These are phyloP conservation scores for Chrysanthemum lavandulifolium DNA, from an alignment of 129 eudicot genomes.

Conservation along the genomic window DNA sequence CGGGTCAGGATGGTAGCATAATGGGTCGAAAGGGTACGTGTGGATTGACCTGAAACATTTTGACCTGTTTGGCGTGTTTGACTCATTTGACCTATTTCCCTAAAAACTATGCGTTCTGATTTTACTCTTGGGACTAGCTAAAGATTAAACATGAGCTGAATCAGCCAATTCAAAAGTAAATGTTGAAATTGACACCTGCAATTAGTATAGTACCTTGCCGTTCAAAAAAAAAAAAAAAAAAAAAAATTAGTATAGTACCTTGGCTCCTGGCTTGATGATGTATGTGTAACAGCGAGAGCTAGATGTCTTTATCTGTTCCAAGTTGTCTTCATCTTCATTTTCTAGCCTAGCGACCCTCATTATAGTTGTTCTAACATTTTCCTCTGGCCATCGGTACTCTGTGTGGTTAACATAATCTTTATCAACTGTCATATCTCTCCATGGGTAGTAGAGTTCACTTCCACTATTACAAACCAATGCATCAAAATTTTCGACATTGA, in stretches of 20 bases:
- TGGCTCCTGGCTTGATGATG: conserved; percentile 58
- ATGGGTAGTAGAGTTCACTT: conserved; percentile 71
- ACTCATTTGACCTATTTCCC: too few species aligned
- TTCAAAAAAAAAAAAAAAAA: too few species aligned
- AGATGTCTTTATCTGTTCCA: conserved; percentile 40
- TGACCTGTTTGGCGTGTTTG: too few species aligned
- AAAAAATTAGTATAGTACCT: conserved; percentile 32
- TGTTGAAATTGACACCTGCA: too few species aligned
- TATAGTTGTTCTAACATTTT: conserved; percentile 59
- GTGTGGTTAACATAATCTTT: conserved; percentile 64
- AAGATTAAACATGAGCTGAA: background rate
- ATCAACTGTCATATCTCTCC: conserved; percentile 54
- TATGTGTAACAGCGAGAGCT: conserved; percentile 74
- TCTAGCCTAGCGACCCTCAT: conserved; percentile 50
- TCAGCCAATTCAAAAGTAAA: too few species aligned
- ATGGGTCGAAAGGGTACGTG: too few species aligned
- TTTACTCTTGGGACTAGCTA: too few species aligned
- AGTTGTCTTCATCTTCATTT: conserved; percentile 44
- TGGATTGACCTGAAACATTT: too few species aligned
- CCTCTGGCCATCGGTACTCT: conserved; percentile 73
- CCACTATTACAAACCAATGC: conserved; percentile 77
- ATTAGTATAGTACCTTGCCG: conserved; percentile 37
- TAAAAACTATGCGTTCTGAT: too few species aligned
- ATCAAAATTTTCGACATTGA: conserved; percentile 51
- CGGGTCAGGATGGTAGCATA: too few species aligned